phyloP scores from a whole-genome alignment of 305 asterid species.

The Fraxinus baroniana region DNA sequence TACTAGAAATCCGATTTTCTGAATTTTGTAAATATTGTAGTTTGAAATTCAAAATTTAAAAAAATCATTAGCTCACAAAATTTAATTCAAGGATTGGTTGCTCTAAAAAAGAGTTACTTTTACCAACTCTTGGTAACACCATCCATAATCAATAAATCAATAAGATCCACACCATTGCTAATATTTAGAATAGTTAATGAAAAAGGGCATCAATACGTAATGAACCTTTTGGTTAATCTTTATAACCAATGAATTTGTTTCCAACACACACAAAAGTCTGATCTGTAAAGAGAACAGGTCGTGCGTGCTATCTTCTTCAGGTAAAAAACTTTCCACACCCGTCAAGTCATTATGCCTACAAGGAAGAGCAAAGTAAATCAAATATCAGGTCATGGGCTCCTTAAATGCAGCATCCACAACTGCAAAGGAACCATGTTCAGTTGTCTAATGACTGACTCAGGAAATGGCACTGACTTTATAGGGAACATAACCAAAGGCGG shows the following conservation, averaged over 20 bases:
- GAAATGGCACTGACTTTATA: conserved; percentile 4
- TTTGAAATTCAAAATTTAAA: not conserved
- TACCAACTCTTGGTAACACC: conserved; percentile 1
- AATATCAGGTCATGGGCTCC: conserved; percentile 19
- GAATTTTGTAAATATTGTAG: conserved; percentile 5
- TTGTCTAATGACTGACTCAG: conserved; percentile 16
- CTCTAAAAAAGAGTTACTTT: not conserved
- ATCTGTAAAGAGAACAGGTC: conserved; percentile 59
- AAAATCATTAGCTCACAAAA: not conserved
- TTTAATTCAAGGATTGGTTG: not conserved
- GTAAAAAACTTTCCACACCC: conserved; percentile 38
- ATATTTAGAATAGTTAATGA: not conserved
- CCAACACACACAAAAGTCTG: conserved; percentile 42
- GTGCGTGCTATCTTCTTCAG: conserved; percentile 34
- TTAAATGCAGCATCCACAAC: conserved; percentile 10
- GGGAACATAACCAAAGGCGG: not conserved
- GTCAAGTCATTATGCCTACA: conserved; percentile 64
- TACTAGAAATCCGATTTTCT: not conserved
- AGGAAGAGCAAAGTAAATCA: conserved; percentile 20
- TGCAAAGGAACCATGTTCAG: conserved; percentile 3
- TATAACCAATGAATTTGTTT: conserved; percentile 48
- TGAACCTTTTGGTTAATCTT: conserved; percentile 66
- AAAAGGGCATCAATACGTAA: conserved; percentile 3
- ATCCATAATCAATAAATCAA: conserved; percentile 12
- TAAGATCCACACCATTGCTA: conserved; percentile 4